Evolutionary conservation across 768 basidiomycete species (phyloP), one percentile per base, ranked within the genome.

Genomic region (Tylopilus plumbeoviolaceoides): DNA sequence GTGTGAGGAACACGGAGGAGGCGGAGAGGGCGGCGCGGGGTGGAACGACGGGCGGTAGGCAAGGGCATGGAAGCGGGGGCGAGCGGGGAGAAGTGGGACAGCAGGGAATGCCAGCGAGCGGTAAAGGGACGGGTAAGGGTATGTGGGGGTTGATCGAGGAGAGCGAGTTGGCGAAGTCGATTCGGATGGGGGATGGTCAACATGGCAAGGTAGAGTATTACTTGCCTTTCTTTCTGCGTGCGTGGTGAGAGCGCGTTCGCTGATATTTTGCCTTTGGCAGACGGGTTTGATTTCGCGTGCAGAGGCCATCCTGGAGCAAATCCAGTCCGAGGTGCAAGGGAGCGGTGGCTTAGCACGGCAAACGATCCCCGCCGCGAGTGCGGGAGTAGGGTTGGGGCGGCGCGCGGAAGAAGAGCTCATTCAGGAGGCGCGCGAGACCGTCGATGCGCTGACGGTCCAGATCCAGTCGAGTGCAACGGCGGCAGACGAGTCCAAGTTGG

Each of bases 1-100:
- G 95, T 67, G 84, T 95, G 8, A 75, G 95, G 52, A 98, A 99
- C 59, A 98, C 95, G 0, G 95, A 98, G 66, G 84, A 87, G 51
- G 95, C 88, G 0, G 87, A 87, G 61, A 66, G 60, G 47, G 63
- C 57, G 8, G 57, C 67, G 1, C 42, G 52, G 2, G 28, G 47
- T 1, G 50, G 38, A 0, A 7, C 10, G 25, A 11, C 7, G 0
- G 27, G 14, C 3, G n/a, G 11, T 14, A n/a, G 33, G 27, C 20
- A 33, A 9, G 31, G 45, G 21, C 2, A 1, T 12, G 50, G 40
- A 30, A 39, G 18, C 17, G 59, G 25, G 18, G 27, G 18, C 21
- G 59, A 21, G 27, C 54, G 47, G 18, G 46, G 44, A 5, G 44
- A 62, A 7, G 61, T 61, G 4, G 60, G 56, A 6, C 63, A 60